Base-by-base conservation (phyloP, 495 filamentous ascomycete genomes). In the Bacidia rubella region DNA sequence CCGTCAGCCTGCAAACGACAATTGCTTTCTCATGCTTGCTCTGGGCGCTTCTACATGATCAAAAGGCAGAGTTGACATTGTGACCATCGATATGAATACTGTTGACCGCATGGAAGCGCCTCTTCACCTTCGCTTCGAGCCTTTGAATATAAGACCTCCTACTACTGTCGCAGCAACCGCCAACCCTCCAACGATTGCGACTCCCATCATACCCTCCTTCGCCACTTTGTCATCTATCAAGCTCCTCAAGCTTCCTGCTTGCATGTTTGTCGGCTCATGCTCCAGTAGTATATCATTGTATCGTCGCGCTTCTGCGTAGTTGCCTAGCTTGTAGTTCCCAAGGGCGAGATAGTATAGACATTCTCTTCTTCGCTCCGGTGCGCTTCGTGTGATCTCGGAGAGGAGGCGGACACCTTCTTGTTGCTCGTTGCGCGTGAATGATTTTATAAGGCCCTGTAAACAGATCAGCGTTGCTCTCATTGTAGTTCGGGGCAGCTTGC, bases 291-390 rank as follows among this genome's bases (percentile, higher is more conserved):
- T 70, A 55, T 98, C 92, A 64, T 98, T 98, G 72, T 96, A 97
- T 64, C 83, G 75, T 58, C 90, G 75, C 41, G 92, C 90, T 65
- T 98, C 90, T 24, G 81, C 88, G 63, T 94, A 98, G 73, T 95
- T 97, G 38, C 92, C 93, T 9, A 98, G 80, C 71, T 95, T 94
- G 80, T 88, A 98, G 71, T 98, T 93, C 48, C 92, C 92, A 21
- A 98, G 76, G 11, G 87, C 92, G 11, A 98, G 78, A 67, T 98
- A 98, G 73, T 95, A 98, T 25, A 97, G 84, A 64, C 92, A 98
- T 76, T 98, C 92, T 52, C 92, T 82, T 53, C 93, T 83, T 53
- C 92, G 85, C 58, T 97, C 92, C 43, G 84, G 85, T 17, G 87
- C 83, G 40, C 78, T 83, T 54, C 90, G 86, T 75, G 96, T 97